These are phyloP conservation scores for Tritrichomonas foetus DNA, from an alignment of 208 protist species.

Conservation along the genomic window DNA sequence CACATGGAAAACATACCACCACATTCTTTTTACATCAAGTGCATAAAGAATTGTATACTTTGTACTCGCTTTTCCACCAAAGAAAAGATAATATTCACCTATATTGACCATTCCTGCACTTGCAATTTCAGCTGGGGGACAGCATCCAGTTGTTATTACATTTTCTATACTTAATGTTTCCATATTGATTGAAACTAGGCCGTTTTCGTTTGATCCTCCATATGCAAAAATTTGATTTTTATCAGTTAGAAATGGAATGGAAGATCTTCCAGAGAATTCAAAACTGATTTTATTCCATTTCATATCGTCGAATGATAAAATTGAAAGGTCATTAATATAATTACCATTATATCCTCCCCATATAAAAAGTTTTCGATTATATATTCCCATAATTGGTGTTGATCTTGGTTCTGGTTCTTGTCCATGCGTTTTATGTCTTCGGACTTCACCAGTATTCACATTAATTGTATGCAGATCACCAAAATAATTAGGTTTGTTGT, in stretches of 20 bases:
- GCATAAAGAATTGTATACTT: not conserved
- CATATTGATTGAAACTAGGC: not conserved
- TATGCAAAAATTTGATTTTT: not conserved
- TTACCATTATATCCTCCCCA: slow-evolving; percentile 1
- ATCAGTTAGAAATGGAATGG: not conserved
- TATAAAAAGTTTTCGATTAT: not conserved
- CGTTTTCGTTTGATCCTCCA: not conserved
- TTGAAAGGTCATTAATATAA: not conserved
- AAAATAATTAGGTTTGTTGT: not conserved
- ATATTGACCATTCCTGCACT: not conserved
- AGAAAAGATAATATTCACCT: not conserved
- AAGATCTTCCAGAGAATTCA: not conserved
- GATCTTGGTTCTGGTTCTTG: not conserved
- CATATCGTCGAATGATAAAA: not conserved
- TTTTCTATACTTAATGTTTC: not conserved
- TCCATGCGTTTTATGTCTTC: not conserved
- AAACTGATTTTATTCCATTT: not conserved
- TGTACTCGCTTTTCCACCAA: not conserved
- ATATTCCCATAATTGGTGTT: not conserved
- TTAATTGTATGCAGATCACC: slow-evolving; percentile 13
- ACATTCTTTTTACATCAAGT: not conserved
- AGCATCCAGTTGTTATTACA: not conserved
- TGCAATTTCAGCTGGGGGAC: not conserved
- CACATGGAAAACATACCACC: not conserved
- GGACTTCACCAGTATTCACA: not conserved